Evolutionary conservation across 169 alveolate genomes (phyloP), one percentile per base, ranked within the genome.

Genomic region (Plasmodium relictum): DNA sequence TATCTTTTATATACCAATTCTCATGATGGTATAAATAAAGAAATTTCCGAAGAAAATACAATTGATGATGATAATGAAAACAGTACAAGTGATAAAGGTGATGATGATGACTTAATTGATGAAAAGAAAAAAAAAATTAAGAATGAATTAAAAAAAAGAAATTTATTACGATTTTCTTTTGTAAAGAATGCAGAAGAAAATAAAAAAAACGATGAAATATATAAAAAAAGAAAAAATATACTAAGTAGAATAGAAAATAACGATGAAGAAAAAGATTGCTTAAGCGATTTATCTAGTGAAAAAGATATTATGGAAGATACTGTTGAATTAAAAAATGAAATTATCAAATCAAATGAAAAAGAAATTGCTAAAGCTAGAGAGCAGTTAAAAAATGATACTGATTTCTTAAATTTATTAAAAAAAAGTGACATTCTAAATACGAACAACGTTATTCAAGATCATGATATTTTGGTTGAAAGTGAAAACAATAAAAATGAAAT

Each of bases 91-190:
- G 20, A 61, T 18, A 6, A 31, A 14, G 45, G 10, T 12, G 74
- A 74, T 37, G 12, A 18, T 20, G 52, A 24, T 8, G 59, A 56
- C 56, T 3, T 10, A 14, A 41, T 45, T 12, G 22, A 48, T 18
- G 44, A 20, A 20, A 52, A 24, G 22, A 52, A 66, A 70, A 80
- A 45, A 24, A 80, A 80, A 54, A 45, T 68, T 2, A 16, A 61
- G 16, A 69, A 68, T 20, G 72, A 80, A 54, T n/a, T 80, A 9
- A 24, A 80, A 52, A 80, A 80, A 14, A 76, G 89, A 54, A 76
- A 76, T 70, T 42, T 76, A n/a, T 39, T 63, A 50, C 50, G 89
- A 68, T 80, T 80, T 44, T 26, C 90, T 37, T 80, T 80, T 80
- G 72, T 80, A 41, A 66, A 39, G 42, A 80, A 80, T 70, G 90